Conservation (phyloP, 1,284 basidiomycete genomes). For the Tilletia indica region DNA sequence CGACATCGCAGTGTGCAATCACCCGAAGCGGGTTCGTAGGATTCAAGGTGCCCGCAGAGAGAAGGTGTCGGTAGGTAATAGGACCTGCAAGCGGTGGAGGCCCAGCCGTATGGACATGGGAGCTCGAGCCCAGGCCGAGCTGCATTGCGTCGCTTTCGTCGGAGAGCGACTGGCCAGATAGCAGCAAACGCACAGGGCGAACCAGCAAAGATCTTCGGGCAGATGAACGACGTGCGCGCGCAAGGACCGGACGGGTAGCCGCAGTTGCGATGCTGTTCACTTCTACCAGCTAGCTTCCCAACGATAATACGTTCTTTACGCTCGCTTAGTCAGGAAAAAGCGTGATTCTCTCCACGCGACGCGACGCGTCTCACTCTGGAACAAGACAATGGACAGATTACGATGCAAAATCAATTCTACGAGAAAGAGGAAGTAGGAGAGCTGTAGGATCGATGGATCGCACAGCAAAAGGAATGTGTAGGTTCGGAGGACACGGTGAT, state of each 20-base stretch:
- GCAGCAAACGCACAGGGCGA: no score
- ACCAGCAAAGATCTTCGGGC: no score
- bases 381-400: background rate
- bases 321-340: background rate
- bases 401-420: background rate
- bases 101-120: background rate
- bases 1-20: slow-evolving; percentile 78
- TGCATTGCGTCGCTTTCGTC: background rate
- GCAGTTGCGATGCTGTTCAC: no score
- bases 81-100: background rate
- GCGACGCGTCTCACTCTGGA: slow-evolving; percentile 1
- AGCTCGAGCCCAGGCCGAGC: slow-evolving; percentile 10
- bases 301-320: background rate
- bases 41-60: slow-evolving; percentile 47
- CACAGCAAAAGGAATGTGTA: no score
- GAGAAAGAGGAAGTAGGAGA: background rate
- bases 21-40: slow-evolving; percentile 59
- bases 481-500: no score
- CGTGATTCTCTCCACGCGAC: background rate
- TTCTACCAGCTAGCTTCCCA: no score
- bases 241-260: no score
- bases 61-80: slow-evolving; percentile 43
- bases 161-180: background rate
- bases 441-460: no score
- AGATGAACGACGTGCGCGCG: no score